Conservation (phyloP, 2,329 filamentous ascomycete species). For the Diaporthe capsici region DNA sequence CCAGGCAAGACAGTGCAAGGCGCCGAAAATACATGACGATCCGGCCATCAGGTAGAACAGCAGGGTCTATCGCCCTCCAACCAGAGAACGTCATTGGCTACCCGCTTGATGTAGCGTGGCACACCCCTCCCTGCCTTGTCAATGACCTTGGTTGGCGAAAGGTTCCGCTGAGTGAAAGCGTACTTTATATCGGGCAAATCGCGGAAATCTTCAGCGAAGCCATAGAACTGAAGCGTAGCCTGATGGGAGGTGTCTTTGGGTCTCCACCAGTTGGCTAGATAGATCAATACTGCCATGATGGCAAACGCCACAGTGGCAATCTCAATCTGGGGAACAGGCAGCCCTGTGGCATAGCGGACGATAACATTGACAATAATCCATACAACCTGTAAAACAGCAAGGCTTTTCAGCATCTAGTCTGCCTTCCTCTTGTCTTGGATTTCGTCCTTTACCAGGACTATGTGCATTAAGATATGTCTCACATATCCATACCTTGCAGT, state of each 20-base stretch:
- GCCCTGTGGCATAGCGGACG: not conserved
- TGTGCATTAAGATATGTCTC: not conserved
- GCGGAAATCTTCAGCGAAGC: not conserved
- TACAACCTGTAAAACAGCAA: not conserved
- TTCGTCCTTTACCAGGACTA: not conserved
- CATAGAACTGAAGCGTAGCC: not conserved
- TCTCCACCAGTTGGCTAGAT: conserved; percentile 21
- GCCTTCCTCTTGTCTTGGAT: conserved; percentile 18
- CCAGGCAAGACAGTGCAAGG: conserved; percentile 15
- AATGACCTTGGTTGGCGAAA: not conserved
- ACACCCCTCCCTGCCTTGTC: not conserved
- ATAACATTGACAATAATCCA: not conserved
- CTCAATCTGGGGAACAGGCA: conserved; percentile 3
- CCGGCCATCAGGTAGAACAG: not conserved
- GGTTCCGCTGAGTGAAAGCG: not conserved
- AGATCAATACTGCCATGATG: conserved; percentile 4
- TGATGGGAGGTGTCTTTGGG: not conserved
- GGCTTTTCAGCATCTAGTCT: not conserved
- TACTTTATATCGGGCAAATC: not conserved
- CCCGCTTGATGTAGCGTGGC: not conserved
- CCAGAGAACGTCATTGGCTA: not conserved
- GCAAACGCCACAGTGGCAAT: conserved; percentile 14
- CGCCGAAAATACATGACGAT: not conserved
- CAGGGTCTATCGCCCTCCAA: not conserved
- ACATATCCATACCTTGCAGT: not conserved